Percentiles rank a stretch among this genome's conserved stretches.
These are phyloP conservation scores for Steccherinum ochraceum DNA, from an alignment of 768 basidiomycete genomes.

Conservation along the genomic window DNA sequence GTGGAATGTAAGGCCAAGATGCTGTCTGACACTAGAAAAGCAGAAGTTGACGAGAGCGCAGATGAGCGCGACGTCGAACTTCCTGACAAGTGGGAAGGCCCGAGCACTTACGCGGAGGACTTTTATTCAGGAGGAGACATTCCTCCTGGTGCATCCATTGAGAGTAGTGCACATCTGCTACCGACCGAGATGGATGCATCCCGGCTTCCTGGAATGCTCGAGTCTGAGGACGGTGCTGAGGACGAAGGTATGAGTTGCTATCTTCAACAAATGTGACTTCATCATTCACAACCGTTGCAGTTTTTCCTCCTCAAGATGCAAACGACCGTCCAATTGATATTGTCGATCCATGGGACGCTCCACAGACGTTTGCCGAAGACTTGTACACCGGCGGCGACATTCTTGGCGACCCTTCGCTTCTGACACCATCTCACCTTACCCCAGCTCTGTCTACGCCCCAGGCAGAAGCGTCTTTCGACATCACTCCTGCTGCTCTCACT, in stretches of 20 bases:
- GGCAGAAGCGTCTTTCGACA: conserved; percentile 8
- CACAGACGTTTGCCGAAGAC: conserved; percentile 34
- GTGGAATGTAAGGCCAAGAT: no score
- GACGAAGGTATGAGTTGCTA: neutral
- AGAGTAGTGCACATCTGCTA: conserved; percentile 22
- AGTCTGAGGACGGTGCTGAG: neutral
- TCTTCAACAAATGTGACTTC: neutral
- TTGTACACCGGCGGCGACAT: conserved; percentile 38
- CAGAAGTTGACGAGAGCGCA: conserved; percentile 1
- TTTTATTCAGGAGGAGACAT: conserved; percentile 40
- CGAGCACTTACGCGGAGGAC: conserved; percentile 35
- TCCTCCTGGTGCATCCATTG: neutral
- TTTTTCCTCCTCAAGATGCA: conserved; percentile 6
- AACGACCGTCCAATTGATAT: conserved; percentile 18
- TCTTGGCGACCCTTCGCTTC: neutral
- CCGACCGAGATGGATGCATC: conserved; percentile 17
- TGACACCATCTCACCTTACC: conserved; percentile 19
- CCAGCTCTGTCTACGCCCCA: conserved; percentile 12
- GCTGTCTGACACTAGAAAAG: neutral
- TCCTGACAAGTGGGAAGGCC: conserved; percentile 34
- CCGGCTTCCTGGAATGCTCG: neutral
- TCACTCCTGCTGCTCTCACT: conserved; percentile 13
- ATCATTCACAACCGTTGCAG: neutral
- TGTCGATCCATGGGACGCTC: conserved; percentile 34
- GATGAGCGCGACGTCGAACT: conserved; percentile 21